Evolutionary conservation across 2,329 filamentous ascomycete genomes (phyloP), one percentile per base, ranked within the genome.

Genomic region (Teratosphaeriaceae sp.): DNA sequence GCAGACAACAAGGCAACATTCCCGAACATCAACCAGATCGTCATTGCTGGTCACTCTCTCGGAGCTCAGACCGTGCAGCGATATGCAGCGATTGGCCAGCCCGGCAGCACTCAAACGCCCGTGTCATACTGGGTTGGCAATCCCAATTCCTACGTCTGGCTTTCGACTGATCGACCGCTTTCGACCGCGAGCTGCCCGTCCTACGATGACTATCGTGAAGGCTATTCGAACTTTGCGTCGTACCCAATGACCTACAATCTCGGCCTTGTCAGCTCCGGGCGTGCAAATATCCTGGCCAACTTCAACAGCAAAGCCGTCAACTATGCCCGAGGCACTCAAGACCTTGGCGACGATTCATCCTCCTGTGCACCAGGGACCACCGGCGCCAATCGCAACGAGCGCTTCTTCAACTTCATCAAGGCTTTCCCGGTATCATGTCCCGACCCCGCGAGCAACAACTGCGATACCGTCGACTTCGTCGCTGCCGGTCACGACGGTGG

Each of bases 341-440:
- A 66, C 48, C 44, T 55, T 27, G 62, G 63, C 9, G 62, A 65
- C 21, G 58, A 60, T 37, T 61, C 61, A 13, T 54, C 54, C 9
- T 45, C 24, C 12, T 66, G 63, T 42, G 60, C 53, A 3, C 61
- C 63, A 2, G 38, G 27, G 8, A 59, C 61, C 1, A 59, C 60
- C 7, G 63, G 63, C 11, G 41, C 42, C 9, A 60, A 66, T 26
- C 56, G 63, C 5, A 60, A 65, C 38, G 63, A 66, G 51, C 60
- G 63, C 5, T 65, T 66, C 52, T 64, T 65, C 56, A 60, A 65
- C 51, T 64, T 63, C 48, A 62, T 65, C 55, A 57, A 60, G 34
- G 53, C 51, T 7, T 64, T 65, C 44, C 59, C 60, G 13, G 42
- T 54, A 2, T 50, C 49, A n/a, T 63, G 62, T 42, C n/a, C 47